Percentiles rank a stretch among this genome's conserved stretches.
These are phyloP conservation scores for Chlorella variabilis DNA, from an alignment of 163 green algal genomes.

Conservation along the genomic window DNA sequence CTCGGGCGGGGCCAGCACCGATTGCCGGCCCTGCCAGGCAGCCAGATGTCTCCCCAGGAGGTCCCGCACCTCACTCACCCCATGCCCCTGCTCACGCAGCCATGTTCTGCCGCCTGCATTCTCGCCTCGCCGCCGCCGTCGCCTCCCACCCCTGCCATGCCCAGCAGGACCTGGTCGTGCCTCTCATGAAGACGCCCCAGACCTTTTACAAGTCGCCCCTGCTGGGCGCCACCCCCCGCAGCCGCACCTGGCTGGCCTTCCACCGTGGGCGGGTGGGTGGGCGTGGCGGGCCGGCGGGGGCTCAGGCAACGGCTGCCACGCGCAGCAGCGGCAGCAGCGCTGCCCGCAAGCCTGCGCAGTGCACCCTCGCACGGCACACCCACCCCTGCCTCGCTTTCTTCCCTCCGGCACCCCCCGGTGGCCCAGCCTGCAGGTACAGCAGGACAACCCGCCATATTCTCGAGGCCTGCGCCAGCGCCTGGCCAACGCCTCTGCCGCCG, in stretches of 20 bases:
- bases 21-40: too few relatives aligned
- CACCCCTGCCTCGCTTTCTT: too few relatives aligned
- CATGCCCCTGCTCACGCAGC: too few relatives aligned
- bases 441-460: background rate
- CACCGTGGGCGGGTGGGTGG: slow-evolving; percentile 13
- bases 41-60: too few relatives aligned
- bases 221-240: slow-evolving; percentile 14
- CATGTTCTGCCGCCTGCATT: background rate
- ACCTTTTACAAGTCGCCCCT: slow-evolving; percentile 41
- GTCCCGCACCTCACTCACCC: too few relatives aligned
- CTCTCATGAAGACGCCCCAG: slow-evolving; percentile 40
- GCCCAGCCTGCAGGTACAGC: slow-evolving; percentile 23
- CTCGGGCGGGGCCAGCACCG: too few relatives aligned
- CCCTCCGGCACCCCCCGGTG: too few relatives aligned
- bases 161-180: slow-evolving; percentile 45
- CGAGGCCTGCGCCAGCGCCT: slow-evolving; percentile 30
- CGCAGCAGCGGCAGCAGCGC: too few relatives aligned
- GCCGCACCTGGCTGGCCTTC: slow-evolving; percentile 43
- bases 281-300: background rate
- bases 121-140: background rate
- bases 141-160: too few relatives aligned
- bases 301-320: too few relatives aligned
- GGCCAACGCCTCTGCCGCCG: background rate
- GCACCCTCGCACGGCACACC: too few relatives aligned
- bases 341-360: too few relatives aligned